Evolutionary conservation across 208 protist species (phyloP).

Genomic region (Phytomonas sp.): DNA sequence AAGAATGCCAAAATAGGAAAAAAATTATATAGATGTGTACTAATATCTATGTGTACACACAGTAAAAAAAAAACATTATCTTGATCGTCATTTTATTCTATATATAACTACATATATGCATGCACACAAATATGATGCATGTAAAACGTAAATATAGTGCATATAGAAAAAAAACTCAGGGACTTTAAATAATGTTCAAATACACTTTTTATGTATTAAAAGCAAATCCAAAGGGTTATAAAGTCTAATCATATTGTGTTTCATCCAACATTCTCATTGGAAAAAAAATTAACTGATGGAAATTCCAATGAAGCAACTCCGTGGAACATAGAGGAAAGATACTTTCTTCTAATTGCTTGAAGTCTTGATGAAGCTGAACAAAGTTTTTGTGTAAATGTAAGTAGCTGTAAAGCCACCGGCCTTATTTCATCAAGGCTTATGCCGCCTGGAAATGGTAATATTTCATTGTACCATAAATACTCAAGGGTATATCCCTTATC

Average conservation of each 20-base stretch:
- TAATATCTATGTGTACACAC: slow-evolving; percentile 1
- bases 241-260: background rate
- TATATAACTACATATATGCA: background rate
- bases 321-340: slow-evolving; percentile 34
- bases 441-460: slow-evolving; percentile 22
- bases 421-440: slow-evolving; percentile 41
- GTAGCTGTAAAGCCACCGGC: slow-evolving; percentile 32
- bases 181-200: background rate
- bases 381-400: slow-evolving; percentile 44
- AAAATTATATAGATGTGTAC: slow-evolving; percentile 6
- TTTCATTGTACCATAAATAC: slow-evolving; percentile 38
- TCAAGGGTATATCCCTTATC: slow-evolving; percentile 12
- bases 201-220: slow-evolving; percentile 2
- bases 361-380: slow-evolving; percentile 42
- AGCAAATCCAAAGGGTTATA: background rate
- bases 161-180: background rate
- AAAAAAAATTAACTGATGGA: slow-evolving; percentile 18
- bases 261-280: background rate
- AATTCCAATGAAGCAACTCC: slow-evolving; percentile 42
- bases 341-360: slow-evolving; percentile 59
- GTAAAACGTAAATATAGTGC: slow-evolving; percentile 9
- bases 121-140: slow-evolving; percentile 1
- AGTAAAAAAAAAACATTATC: slow-evolving; percentile 10
- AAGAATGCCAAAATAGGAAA: slow-evolving; percentile 12
- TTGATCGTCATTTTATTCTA: background rate